Percentiles rank a stretch among this genome's conserved stretches.
phyloP scores from a whole-genome alignment of 1,139 yeast species.

The Pichia norvegensis region DNA sequence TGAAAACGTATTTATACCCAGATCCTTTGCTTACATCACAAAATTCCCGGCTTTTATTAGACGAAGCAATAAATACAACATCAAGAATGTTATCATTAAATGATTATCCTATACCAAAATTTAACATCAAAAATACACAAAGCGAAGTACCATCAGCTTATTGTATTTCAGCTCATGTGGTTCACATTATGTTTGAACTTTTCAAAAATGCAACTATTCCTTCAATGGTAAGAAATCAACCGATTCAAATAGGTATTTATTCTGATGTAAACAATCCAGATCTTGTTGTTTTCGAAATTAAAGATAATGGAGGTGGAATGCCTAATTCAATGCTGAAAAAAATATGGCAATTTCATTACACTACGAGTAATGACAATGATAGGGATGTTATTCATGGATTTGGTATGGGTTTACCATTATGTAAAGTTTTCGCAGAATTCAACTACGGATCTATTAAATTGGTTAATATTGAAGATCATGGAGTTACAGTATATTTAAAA shows the following conservation, averaged over 20 bases:
- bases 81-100: constrained; percentile 20
- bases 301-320: constrained; percentile 26
- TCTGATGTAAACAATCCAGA: constrained; percentile 5
- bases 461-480: constrained; percentile 17
- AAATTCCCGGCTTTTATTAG: constrained; percentile 12
- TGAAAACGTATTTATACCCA: constrained; percentile 19
- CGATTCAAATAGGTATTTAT: constrained; percentile 15
- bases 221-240: constrained; percentile 17
- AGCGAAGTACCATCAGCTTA: constrained; percentile 5
- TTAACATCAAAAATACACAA: constrained; percentile 9
- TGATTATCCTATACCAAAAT: constrained; percentile 24
- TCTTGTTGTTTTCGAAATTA: constrained; percentile 14
- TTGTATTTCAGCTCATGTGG: constrained; percentile 25
- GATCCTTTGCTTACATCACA: constrained; percentile 14
- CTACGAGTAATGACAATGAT: constrained; percentile 21
- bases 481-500: constrained; percentile 20
- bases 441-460: constrained; percentile 21
- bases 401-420: constrained; percentile 27
- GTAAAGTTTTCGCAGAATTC: constrained; percentile 22
- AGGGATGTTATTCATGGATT: constrained; percentile 26
- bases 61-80: constrained; percentile 19
- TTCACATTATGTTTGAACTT: constrained; percentile 26
- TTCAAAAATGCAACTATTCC: constrained; percentile 27
- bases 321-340: constrained; percentile 14
- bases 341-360: constrained; percentile 27